Base-by-base conservation (phyloP, 805 yeast species). In the Pichia cephalocereana region DNA sequence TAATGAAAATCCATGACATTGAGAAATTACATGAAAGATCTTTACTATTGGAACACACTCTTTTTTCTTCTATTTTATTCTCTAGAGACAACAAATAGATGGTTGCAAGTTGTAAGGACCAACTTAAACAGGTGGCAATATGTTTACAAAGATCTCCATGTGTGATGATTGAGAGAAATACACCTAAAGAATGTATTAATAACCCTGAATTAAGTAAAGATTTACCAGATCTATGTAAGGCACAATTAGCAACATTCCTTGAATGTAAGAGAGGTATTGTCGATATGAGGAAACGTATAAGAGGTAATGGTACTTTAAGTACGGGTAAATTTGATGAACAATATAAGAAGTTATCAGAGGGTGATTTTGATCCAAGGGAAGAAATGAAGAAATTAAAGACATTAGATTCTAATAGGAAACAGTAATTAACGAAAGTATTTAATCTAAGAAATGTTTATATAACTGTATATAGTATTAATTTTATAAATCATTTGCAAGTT, bases 141-240 rank as follows among this genome's bases (percentile, higher is more conserved):
- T 91, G 99, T 64, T 74, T 91, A 44, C 99, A 91, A 65, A 77
- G 97, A 60, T 89, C 97, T 6, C 98, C 98, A 15, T 91, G 99
- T 66, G 99, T 91, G 45, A 74, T 91, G 70, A 76, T 91, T 23
- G 86, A 93, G 52, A 75, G 99, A 54, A 75, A 93, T 66, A 86
- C 86, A 2, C 98, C 98, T 3, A 83, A 87, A 52, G 82, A 88
- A 50, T 91, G 99, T 61, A 66, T 90, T 19, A 83, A 85, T 38
- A 74, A 90, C 53, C 95, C 96, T 1, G 83, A 83, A 52, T 74
- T 91, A 36, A 72, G 82, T 42, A 74, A 75, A 48, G 85, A 86
- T 42, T 68, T 91, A 27, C 99, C 99, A 1, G 95, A 86, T 61
- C 74, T 88, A 40, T 91, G 99, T 60, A 75, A 80, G 46, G 89